Base-by-base conservation (phyloP, 768 basidiomycete species). In the Calocera viscosa region DNA sequence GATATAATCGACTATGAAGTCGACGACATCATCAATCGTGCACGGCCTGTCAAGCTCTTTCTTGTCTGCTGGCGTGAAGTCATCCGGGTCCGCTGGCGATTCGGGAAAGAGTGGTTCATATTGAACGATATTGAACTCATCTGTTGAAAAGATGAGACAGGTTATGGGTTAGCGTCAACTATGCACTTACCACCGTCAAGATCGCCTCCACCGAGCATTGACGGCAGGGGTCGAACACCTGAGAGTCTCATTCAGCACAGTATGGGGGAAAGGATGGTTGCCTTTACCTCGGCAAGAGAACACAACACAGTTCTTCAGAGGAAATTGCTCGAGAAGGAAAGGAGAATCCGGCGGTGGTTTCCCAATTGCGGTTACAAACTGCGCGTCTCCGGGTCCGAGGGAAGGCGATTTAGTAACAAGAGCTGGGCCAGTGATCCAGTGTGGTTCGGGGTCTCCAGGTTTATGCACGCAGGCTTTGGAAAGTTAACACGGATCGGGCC, bases 1-100 rank as follows among this genome's bases (percentile, higher is more conserved):
- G 67, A 89, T 85, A 68, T 84, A 89, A 66, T 89, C 85, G 65
- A 84, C 80, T 1, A 90, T 81, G 71, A 89, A 90, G 63, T 87
- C 82, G 0, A 83, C 84, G 11, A 90, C 82, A 72, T 89, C 87
- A 0, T 73, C 73, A 79, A 86, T 85, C 0, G 82, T 84, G 71
- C 84, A 82, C 1, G 78, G 79, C 1, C 76, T 76, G 35, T 79
- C 72, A 1, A 87, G 1, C 33, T 71, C 70, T 1, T 70, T 68
- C 67, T 78, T 78, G 1, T 67, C 30, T 11, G 63, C 63, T 26
- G 64, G 34, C 38, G 35, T 64, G 65, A 64, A 69, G 43, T 67
- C 68, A 39, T 49, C 43, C 2, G 39, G 22, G 35, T 69, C 65
- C 30, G 53, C 30, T 32, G 66, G 24, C 24, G 26, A 43, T 19